phyloP scores from a whole-genome alignment of 495 filamentous ascomycete genomes.

The Platismatia glauca region DNA sequence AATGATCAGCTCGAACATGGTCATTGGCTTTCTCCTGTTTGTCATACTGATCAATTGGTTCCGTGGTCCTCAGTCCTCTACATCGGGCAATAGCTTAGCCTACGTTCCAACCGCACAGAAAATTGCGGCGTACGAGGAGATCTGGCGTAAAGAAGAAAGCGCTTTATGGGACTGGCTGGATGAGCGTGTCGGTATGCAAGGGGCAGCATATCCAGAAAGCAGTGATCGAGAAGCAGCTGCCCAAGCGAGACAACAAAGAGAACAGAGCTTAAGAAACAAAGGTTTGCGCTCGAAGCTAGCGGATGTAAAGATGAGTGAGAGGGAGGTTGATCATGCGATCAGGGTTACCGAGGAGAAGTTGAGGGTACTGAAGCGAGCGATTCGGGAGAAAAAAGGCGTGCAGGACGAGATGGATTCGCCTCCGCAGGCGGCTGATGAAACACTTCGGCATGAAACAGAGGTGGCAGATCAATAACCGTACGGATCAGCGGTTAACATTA shows the following conservation, averaged over 20 bases:
- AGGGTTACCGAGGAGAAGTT: slow-evolving; percentile 75
- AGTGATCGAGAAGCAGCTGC: slow-evolving; percentile 4
- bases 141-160: slow-evolving; percentile 84
- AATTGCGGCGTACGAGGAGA: slow-evolving; percentile 79
- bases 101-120: slow-evolving; percentile 48
- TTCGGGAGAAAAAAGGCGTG: slow-evolving; percentile 46
- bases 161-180: slow-evolving; percentile 96
- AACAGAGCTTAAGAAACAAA: slow-evolving; percentile 22
- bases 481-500: background rate
- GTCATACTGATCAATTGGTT: slow-evolving; percentile 48
- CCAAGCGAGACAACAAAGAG: slow-evolving; percentile 8
- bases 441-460: background rate
- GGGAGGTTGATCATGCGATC: slow-evolving; percentile 79
- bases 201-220: slow-evolving; percentile 38
- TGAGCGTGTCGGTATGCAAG: slow-evolving; percentile 69
- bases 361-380: slow-evolving; percentile 59
- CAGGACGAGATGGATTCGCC: slow-evolving; percentile 2
- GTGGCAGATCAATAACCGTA: background rate
- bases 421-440: background rate
- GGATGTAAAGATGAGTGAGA: slow-evolving; percentile 66
- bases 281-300: slow-evolving; percentile 41
- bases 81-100: slow-evolving; percentile 17
- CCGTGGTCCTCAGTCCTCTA: slow-evolving; percentile 40
- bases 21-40: slow-evolving; percentile 48
- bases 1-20: slow-evolving; percentile 59